Conservation (phyloP, 257 asterid species). For the Solanum tacnaense region DNA sequence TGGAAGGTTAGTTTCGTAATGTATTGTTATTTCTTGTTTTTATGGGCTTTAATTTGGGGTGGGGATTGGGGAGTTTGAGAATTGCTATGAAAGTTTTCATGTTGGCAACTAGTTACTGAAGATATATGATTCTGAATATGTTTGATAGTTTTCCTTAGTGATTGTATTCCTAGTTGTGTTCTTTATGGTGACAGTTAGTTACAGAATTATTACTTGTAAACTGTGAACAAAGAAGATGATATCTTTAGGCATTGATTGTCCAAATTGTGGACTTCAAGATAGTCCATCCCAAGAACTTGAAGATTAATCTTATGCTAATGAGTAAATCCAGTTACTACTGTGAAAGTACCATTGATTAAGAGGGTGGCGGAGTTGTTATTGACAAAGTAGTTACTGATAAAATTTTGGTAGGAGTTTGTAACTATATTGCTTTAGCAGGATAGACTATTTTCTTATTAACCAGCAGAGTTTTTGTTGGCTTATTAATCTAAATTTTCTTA, state of each 20-base stretch:
- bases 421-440: not conserved
- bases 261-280: not conserved
- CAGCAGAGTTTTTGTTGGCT: not conserved
- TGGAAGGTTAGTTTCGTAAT: slow-evolving; percentile 44
- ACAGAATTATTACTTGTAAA: not conserved
- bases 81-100: not conserved
- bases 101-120: not conserved
- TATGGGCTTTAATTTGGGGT: not conserved
- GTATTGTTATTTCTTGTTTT: not conserved
- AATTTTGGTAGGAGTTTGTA: not conserved
- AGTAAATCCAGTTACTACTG: not conserved
- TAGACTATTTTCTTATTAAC: not conserved
- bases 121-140: not conserved
- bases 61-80: no score
- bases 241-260: not conserved
- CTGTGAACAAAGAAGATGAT: not conserved
- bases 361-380: not conserved
- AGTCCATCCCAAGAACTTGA: not conserved
- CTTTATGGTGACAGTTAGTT: not conserved
- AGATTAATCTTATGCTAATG: not conserved
- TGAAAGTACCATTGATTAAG: not conserved
- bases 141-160: not conserved
- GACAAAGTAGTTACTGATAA: not conserved
- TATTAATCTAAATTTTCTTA: not conserved
- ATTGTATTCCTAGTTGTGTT: not conserved